Conservation (phyloP, 257 asterid species). For the Gentiana dahurica region DNA sequence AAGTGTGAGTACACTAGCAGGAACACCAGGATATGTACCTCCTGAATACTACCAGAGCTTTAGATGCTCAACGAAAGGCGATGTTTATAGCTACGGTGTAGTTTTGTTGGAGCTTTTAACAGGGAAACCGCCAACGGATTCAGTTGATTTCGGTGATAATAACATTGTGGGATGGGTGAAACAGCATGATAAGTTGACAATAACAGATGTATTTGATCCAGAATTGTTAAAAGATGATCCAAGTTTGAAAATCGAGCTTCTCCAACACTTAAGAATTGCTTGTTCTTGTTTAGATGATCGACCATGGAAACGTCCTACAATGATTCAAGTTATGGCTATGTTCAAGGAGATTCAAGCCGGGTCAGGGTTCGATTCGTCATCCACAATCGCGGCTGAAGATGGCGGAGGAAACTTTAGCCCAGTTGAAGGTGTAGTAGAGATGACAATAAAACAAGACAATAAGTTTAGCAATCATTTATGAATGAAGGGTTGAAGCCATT, state of each 20-base stretch:
- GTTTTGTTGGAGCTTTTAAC: conserved; percentile 86
- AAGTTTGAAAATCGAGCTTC: conserved; percentile 58
- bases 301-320: conserved; percentile 73
- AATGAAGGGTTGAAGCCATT: conserved; percentile 4
- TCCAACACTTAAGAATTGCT: conserved; percentile 68
- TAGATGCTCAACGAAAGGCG: conserved; percentile 79
- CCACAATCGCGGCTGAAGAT: conserved; percentile 43
- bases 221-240: conserved; percentile 62
- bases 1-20: conserved; percentile 88
- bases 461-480: conserved; percentile 60
- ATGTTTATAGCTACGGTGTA: conserved; percentile 89
- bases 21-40: conserved; percentile 95
- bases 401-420: conserved; percentile 18
- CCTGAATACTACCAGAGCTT: conserved; percentile 94
- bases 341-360: conserved; percentile 87
- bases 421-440: conserved; percentile 53
- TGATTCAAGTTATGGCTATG: conserved; percentile 78
- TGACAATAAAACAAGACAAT: conserved; percentile 83
- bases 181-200: conserved; percentile 45
- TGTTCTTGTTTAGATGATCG: conserved; percentile 75
- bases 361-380: conserved; percentile 43
- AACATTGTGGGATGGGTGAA: conserved; percentile 95
- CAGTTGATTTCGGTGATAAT: conserved; percentile 84
- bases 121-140: conserved; percentile 76
- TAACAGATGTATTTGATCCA: conserved; percentile 67